phyloP scores from a whole-genome alignment of 148 eudicot genomes.

The Hydrangea macrophylla region DNA sequence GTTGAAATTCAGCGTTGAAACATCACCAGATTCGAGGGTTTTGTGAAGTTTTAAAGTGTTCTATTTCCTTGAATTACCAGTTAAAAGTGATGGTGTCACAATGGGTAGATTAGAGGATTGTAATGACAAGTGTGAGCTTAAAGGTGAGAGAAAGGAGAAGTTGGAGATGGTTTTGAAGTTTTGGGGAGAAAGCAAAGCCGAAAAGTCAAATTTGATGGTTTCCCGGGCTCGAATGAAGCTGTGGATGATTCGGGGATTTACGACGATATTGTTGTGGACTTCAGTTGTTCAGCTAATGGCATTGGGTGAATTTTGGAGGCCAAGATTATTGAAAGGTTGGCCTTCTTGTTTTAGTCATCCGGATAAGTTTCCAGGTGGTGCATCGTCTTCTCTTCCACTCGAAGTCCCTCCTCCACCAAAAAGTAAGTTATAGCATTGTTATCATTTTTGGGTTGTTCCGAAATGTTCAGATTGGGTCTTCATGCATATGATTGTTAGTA shows the following conservation, averaged over 20 bases:
- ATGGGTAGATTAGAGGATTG: constrained; percentile 49
- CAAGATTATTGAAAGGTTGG: constrained; percentile 54
- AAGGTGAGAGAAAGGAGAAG: constrained; percentile 14
- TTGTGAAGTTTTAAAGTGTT: constrained; percentile 4
- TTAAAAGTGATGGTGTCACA: constrained; percentile 18
- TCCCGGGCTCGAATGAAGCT: constrained; percentile 34
- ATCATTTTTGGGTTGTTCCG: background rate
- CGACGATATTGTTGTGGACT: constrained; percentile 41
- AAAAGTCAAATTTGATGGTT: constrained; percentile 35
- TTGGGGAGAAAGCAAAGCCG: constrained; percentile 29
- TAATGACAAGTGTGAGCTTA: constrained; percentile 15
- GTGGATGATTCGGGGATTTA: constrained; percentile 46
- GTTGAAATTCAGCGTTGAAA: constrained; percentile 4
- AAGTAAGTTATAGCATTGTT: constrained; percentile 36
- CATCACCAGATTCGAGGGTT: constrained; percentile 5
- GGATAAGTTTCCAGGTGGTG: constrained; percentile 16
- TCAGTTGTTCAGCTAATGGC: constrained; percentile 40
- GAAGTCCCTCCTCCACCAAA: constrained; percentile 45
- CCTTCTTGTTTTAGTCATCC: constrained; percentile 43
- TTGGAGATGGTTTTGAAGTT: constrained; percentile 38
- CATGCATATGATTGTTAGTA: background rate
- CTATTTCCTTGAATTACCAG: background rate
- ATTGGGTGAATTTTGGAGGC: constrained; percentile 47
- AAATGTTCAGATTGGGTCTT: background rate
- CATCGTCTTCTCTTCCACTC: constrained; percentile 14